Evolutionary conservation across 2,329 filamentous ascomycete genomes (phyloP).

Genomic region (Acrocalymma vagum): DNA sequence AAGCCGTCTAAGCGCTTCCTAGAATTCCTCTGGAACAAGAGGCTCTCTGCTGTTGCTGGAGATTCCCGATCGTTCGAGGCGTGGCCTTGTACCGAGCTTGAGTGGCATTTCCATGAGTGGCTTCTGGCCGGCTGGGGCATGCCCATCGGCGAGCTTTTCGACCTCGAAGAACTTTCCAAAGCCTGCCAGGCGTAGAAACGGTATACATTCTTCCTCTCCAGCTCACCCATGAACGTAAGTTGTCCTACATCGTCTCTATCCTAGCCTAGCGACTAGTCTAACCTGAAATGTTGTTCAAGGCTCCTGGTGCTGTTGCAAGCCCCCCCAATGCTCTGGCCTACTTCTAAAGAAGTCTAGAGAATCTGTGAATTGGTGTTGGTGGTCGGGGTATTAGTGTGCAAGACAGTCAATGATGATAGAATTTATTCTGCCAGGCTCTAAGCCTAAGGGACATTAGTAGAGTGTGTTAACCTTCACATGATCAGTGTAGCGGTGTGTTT

Average conservation of each 20-base stretch:
- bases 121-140: constrained; percentile 16
- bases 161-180: constrained; percentile 56
- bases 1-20: constrained; percentile 23
- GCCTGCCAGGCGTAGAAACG: constrained; percentile 60
- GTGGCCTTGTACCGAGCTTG: constrained; percentile 1
- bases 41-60: constrained; percentile 28
- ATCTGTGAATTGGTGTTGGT: background rate
- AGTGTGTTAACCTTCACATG: too few species aligned
- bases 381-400: background rate
- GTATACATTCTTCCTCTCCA: constrained; percentile 67
- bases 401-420: too few species aligned
- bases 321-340: constrained; percentile 9
- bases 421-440: too few species aligned
- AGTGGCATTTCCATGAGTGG: constrained; percentile 19
- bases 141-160: constrained; percentile 24
- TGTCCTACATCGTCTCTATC: too few species aligned
- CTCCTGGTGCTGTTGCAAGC: constrained; percentile 47
- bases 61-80: constrained; percentile 42
- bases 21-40: constrained; percentile 30
- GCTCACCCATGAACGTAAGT: constrained; percentile 61
- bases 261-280: too few species aligned
- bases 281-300: constrained; percentile 18
- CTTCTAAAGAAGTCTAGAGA: too few species aligned
- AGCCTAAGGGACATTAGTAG: too few species aligned
- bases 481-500: too few species aligned